These are phyloP conservation scores for Arabidopsis lyrata DNA, from an alignment of 441 rosid species.

Conservation along the genomic window DNA sequence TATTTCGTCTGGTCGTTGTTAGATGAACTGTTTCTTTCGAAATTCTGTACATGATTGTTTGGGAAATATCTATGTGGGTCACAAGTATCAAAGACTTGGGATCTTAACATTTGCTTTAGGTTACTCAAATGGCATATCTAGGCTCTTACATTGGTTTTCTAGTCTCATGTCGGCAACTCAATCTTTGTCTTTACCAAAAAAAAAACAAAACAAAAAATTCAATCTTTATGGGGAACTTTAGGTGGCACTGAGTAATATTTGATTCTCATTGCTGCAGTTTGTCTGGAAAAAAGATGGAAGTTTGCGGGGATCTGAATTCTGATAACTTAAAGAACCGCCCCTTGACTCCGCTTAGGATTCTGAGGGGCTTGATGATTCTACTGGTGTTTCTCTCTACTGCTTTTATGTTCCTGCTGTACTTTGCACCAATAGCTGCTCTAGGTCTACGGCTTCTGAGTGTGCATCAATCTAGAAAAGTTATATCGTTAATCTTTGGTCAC, in stretches of 20 bases:
- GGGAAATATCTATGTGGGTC: constrained; percentile 10
- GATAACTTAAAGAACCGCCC: constrained; percentile 63
- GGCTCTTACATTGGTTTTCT: constrained; percentile 4
- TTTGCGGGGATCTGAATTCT: constrained; percentile 47
- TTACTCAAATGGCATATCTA: background rate
- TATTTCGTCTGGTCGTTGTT: background rate
- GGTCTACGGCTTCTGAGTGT: constrained; percentile 62
- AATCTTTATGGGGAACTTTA: constrained; percentile 6
- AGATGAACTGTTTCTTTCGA: constrained; percentile 6
- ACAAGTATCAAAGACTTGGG: background rate
- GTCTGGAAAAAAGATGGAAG: constrained; percentile 60
- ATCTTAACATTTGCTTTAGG: background rate
- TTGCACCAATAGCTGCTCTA: constrained; percentile 63
- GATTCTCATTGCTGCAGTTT: constrained; percentile 52
- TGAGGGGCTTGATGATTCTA: constrained; percentile 78
- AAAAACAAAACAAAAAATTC: too few species aligned
- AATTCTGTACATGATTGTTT: background rate
- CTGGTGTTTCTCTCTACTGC: constrained; percentile 81
- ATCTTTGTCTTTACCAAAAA: background rate
- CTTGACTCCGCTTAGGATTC: constrained; percentile 66
- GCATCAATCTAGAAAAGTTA: constrained; percentile 67
- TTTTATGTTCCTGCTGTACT: constrained; percentile 75
- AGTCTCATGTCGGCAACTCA: background rate
- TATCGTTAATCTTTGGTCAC: constrained; percentile 69
- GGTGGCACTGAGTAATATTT: constrained; percentile 43